A percentile compares a stretch with the other conserved stretches of the same genome.
Conservation (phyloP, 1,139 yeast species). For the Oligophagozyma castellii region DNA sequence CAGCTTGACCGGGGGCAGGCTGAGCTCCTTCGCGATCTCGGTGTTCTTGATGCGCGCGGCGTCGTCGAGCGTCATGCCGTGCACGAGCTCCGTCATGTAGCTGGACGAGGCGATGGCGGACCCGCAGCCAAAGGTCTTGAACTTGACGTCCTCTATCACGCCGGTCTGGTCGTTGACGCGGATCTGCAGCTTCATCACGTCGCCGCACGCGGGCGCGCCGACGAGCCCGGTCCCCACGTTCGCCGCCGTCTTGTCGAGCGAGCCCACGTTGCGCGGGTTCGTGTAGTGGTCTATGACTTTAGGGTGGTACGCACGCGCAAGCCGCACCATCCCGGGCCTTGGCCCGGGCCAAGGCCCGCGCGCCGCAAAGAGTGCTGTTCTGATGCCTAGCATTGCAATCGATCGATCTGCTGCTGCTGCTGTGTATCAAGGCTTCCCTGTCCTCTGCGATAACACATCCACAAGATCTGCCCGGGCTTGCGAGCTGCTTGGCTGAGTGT, state of each 20-base stretch:
- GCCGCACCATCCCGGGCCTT: neutral
- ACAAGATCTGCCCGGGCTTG: too few relatives aligned
- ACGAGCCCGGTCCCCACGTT: conserved; percentile 97
- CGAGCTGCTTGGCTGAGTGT: too few relatives aligned
- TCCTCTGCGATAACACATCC: too few relatives aligned
- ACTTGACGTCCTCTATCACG: conserved; percentile 83
- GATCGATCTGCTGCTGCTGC: neutral
- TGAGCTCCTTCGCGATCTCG: conserved; percentile 80
- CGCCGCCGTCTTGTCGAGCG: conserved; percentile 60
- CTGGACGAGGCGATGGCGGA: conserved; percentile 94
- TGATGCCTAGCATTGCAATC: neutral
- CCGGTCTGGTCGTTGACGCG: conserved; percentile 87
- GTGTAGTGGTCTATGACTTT: conserved; percentile 85
- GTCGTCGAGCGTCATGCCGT: conserved; percentile 90
- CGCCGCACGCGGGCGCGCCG: conserved; percentile 99
- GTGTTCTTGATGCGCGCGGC: conserved; percentile 86
- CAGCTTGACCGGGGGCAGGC: conserved; percentile 91
- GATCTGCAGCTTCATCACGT: conserved; percentile 94
- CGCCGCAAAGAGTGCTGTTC: neutral
- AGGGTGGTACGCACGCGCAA: conserved; percentile 38
- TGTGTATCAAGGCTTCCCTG: neutral
- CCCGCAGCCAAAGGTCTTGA: conserved; percentile 97
- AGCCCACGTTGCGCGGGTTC: conserved; percentile 93
- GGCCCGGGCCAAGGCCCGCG: conserved; percentile 1
- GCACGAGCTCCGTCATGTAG: conserved; percentile 86